These are phyloP conservation scores for Coelastrella sp. DNA, from an alignment of 139 green algal species.

Conservation along the genomic window DNA sequence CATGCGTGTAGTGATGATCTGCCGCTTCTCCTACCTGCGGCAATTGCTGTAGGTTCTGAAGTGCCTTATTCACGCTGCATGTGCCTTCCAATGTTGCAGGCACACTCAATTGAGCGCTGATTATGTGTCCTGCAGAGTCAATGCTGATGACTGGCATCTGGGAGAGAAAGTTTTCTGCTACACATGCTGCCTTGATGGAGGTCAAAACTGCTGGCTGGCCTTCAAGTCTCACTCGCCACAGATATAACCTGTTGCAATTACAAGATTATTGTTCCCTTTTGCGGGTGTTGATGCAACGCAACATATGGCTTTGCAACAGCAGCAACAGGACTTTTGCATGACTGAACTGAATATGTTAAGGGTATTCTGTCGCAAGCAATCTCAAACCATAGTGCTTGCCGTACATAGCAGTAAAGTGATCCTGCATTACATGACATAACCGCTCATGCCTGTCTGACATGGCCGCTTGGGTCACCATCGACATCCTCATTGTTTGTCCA, in stretches of 20 bases:
- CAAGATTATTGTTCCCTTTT: neutral
- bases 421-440: too few relatives aligned
- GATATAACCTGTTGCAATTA: constrained; percentile 34
- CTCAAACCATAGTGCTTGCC: too few relatives aligned
- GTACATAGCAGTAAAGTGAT: too few relatives aligned
- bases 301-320: neutral
- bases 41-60: neutral
- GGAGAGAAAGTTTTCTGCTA: neutral
- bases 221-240: constrained; percentile 1
- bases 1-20: too few relatives aligned
- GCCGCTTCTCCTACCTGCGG: too few relatives aligned
- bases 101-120: constrained; percentile 12
- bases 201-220: constrained; percentile 27
- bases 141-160: neutral
- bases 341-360: too few relatives aligned
- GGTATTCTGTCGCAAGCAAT: too few relatives aligned
- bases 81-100: neutral
- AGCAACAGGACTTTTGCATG: too few relatives aligned
- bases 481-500: too few relatives aligned
- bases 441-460: neutral
- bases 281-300: too few relatives aligned
- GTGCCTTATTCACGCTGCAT: neutral
- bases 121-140: neutral
- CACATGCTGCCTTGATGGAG: constrained; percentile 32
- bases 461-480: neutral